These are phyloP conservation scores for Sclerotinia glacialis DNA, from an alignment of 2,329 filamentous ascomycete species.

Conservation along the genomic window DNA sequence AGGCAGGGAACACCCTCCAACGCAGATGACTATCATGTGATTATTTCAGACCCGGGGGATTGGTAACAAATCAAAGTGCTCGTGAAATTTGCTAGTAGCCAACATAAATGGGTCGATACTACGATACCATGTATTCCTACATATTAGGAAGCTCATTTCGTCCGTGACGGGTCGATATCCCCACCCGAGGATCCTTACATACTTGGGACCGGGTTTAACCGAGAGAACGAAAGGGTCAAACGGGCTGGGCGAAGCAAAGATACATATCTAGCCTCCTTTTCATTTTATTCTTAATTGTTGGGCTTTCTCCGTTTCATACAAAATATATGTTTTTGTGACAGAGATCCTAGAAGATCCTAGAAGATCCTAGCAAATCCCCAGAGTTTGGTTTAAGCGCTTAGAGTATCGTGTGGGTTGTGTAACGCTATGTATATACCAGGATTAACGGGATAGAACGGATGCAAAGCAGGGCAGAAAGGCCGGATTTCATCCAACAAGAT, in stretches of 20 bases:
- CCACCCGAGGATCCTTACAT: not conserved
- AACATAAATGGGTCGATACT: slow-evolving; percentile 15
- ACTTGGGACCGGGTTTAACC: not conserved
- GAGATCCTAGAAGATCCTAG: slow-evolving; percentile 6
- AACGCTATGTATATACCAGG: not conserved
- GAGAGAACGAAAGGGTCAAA: not conserved
- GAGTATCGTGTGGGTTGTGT: not conserved
- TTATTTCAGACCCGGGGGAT: not conserved
- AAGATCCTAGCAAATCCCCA: slow-evolving; percentile 17
- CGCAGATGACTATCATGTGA: slow-evolving; percentile 16
- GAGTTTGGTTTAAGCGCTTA: slow-evolving; percentile 19
- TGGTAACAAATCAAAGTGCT: slow-evolving; percentile 17
- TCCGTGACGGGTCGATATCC: not conserved
- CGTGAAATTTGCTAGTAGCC: not conserved
- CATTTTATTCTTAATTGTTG: slow-evolving; percentile 17
- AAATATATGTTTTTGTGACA: not conserved
- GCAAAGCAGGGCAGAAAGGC: not conserved
- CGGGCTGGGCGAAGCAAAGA: slow-evolving; percentile 9
- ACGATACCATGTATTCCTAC: slow-evolving; percentile 2
- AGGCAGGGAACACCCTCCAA: slow-evolving; percentile 7
- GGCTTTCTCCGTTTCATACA: not conserved
- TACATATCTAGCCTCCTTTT: slow-evolving; percentile 7
- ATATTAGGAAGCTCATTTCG: slow-evolving; percentile 13
- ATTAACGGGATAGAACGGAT: slow-evolving; percentile 3
- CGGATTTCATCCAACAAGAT: slow-evolving; percentile 1